A percentile compares a stretch with the other conserved stretches of the same genome.
These are phyloP conservation scores for Vigna radiata DNA, from an alignment of 306 rosid species.

Conservation along the genomic window DNA sequence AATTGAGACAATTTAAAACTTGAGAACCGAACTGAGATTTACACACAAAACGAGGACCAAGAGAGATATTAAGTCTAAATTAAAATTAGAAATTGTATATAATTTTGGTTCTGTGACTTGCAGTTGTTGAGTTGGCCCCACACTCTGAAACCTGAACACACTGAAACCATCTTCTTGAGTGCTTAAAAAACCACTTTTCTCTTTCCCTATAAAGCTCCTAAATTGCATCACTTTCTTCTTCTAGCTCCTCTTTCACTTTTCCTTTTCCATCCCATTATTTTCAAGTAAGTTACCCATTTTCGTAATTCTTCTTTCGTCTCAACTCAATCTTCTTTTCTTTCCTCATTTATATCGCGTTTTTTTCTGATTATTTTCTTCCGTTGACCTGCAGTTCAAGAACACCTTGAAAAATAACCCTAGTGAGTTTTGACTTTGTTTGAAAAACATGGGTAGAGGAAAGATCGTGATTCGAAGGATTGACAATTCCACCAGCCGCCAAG, in stretches of 20 bases:
- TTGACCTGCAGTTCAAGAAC: neutral
- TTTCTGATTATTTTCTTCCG: constrained; percentile 1
- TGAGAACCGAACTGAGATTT: too few relatives aligned
- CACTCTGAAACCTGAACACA: constrained; percentile 24
- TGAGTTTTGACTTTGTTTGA: neutral
- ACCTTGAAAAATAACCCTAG: constrained; percentile 14
- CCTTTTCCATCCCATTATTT: constrained; percentile 2
- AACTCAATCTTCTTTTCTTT: neutral
- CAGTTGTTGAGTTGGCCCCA: neutral
- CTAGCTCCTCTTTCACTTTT: neutral
- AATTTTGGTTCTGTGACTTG: neutral
- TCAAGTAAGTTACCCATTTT: constrained; percentile 25
- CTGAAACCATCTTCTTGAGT: neutral
- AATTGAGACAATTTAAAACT: too few relatives aligned
- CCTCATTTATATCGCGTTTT: neutral
- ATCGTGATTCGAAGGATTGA: constrained; percentile 47
- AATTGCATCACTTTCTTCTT: neutral
- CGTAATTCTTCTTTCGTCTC: neutral
- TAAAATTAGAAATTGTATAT: neutral
- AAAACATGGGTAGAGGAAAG: constrained; percentile 53
- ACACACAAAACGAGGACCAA: too few relatives aligned
- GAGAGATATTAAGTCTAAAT: too few relatives aligned
- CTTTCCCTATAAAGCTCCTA: constrained; percentile 48
- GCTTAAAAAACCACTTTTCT: constrained; percentile 27
- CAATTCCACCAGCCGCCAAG: constrained; percentile 49